Evolutionary conservation across 2,329 filamentous ascomycete species (phyloP), one percentile per base, ranked within the genome.

Genomic region (Alternaria arbusti): DNA sequence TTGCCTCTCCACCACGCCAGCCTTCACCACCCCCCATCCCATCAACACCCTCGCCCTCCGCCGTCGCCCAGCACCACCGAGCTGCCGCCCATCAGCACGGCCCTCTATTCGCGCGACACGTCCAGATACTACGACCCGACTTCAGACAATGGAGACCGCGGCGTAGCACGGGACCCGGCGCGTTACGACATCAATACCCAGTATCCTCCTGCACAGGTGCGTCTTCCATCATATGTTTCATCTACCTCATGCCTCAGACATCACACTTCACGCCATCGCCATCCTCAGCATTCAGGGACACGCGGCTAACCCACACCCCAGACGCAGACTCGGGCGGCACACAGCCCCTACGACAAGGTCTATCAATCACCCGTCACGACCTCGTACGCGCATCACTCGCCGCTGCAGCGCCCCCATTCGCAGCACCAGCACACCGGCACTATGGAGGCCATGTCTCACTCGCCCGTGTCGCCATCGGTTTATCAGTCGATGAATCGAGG

Each of bases 111-210:
- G 57, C 81, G 81, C 73, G 80, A 82, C 65, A 75, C 77, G 17
- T 80, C 81, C 57, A 80, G 80, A 71, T 85, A 84, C 78, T 85
- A 85, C 77, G 84, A 85, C 71, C 84, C 83, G 8, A 83, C 81
- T 45, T 81, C 80, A 61, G 83, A 84, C 69, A 79, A 82, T 71
- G 80, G 81, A 68, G 70, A 77, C 61, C 72, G 74, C 65, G 46
- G 65, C 64, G 32, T 77, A 77, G 73, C 59, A 43, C 75, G 78
- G 45, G 62, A 68, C 61, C 68, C 72, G 46, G 68, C 76, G 70
- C 74, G 77, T 51, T 79, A 76, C 70, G 74, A 80, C 50, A 64
- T 20, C 49, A 52, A 22, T 46, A 23, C 54, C 54, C 74, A 76
- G 59, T 78, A 77, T 59, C 69, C 36, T 40, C 36, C 75, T 43